A percentile compares a stretch with the other conserved stretches of the same genome.
phyloP scores from a whole-genome alignment of 2,329 filamentous ascomycete species.

The Capronia coronata region DNA sequence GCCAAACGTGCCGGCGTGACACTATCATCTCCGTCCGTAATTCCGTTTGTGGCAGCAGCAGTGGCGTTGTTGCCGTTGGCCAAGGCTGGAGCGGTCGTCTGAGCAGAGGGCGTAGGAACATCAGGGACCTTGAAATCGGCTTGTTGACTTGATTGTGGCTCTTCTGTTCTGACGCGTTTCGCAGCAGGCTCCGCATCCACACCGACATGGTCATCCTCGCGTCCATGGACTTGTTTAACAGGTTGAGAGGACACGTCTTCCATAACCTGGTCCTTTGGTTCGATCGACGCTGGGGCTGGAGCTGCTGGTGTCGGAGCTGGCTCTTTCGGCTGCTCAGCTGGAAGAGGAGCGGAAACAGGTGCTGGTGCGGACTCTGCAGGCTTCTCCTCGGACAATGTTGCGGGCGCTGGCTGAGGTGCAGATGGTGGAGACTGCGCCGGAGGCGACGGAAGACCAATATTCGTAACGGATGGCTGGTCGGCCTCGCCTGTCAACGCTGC shows the following conservation, averaged over 20 bases:
- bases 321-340: constrained; percentile 22
- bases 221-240: constrained; percentile 62
- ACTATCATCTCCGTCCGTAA: constrained; percentile 24
- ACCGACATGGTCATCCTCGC: constrained; percentile 61
- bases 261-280: constrained; percentile 46
- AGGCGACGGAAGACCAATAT: constrained; percentile 22
- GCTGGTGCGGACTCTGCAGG: constrained; percentile 2
- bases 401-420: constrained; percentile 34
- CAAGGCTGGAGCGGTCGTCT: constrained; percentile 19
- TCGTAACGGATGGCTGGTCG: constrained; percentile 8
- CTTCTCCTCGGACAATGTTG: constrained; percentile 9
- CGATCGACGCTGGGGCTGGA: constrained; percentile 20
- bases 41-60: constrained; percentile 30
- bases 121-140: constrained; percentile 42
- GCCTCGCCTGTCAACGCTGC: neutral
- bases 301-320: constrained; percentile 23
- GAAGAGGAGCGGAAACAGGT: constrained; percentile 1
- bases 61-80: constrained; percentile 28
- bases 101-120: constrained; percentile 34
- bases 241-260: constrained; percentile 47
- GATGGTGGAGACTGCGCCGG: constrained; percentile 27
- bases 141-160: constrained; percentile 36
- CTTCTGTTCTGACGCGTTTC: constrained; percentile 73
- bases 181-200: constrained; percentile 57
- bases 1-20: constrained; percentile 23